These are phyloP conservation scores for Polytrichum commune DNA, from an alignment of 225 moss, liverwort and hornwort species.

Conservation along the genomic window DNA sequence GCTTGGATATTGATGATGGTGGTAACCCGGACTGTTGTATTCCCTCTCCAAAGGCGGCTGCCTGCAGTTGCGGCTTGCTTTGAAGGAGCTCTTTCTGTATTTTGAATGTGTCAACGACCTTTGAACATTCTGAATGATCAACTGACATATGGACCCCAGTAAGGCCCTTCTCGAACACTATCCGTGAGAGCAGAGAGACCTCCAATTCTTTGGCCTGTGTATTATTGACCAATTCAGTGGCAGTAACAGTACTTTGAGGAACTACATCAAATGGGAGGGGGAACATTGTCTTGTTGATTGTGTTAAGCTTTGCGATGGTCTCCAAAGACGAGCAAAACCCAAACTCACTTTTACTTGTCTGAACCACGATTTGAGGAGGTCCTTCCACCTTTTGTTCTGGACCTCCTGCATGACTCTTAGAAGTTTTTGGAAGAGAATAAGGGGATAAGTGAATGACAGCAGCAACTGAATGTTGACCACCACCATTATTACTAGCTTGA, in stretches of 20 bases:
- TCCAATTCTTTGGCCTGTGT: constrained; percentile 1
- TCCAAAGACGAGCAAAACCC: constrained; percentile 55
- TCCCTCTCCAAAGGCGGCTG: background rate
- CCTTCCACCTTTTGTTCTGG: constrained; percentile 13
- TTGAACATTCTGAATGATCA: constrained; percentile 15
- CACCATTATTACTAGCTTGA: background rate
- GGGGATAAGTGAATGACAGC: constrained; percentile 50
- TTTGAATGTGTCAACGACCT: constrained; percentile 6
- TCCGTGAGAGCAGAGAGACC: constrained; percentile 17
- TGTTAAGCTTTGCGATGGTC: constrained; percentile 40
- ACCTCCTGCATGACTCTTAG: constrained; percentile 14
- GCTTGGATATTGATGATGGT: background rate
- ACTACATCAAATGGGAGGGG: constrained; percentile 30
- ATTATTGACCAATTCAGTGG: background rate
- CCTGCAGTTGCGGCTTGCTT: constrained; percentile 11
- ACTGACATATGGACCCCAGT: constrained; percentile 1
- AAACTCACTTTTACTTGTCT: constrained; percentile 21
- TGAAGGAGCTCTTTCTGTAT: constrained; percentile 10
- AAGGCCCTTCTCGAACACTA: constrained; percentile 14
- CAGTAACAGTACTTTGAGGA: background rate
- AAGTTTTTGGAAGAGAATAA: constrained; percentile 10
- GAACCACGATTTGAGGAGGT: constrained; percentile 33
- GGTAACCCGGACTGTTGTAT: background rate
- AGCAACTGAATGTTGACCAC: constrained; percentile 21
- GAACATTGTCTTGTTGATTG: constrained; percentile 35